A percentile compares a stretch with the other conserved stretches of the same genome.
phyloP scores from a whole-genome alignment of 2,329 filamentous ascomycete species.

The Ceratocystis ficicola region DNA sequence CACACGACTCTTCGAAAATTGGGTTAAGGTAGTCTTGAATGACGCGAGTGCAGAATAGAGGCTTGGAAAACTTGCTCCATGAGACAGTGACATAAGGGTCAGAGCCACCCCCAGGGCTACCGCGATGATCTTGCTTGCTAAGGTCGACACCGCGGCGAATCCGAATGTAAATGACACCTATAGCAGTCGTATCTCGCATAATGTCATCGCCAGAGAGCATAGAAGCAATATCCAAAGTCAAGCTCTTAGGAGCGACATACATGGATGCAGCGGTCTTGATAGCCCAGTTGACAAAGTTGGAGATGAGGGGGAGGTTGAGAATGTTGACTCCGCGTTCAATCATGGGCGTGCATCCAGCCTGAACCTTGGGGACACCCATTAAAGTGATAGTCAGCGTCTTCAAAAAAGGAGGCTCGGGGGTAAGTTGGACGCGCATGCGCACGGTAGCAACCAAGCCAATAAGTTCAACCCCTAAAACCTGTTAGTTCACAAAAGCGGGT shows the following conservation, averaged over 20 bases:
- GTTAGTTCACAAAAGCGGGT: slow-evolving; percentile 21
- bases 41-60: slow-evolving; percentile 92
- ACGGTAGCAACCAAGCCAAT: slow-evolving; percentile 81
- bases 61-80: slow-evolving; percentile 94
- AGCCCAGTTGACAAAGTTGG: slow-evolving; percentile 93
- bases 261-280: slow-evolving; percentile 76
- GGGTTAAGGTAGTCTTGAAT: slow-evolving; percentile 93
- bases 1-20: slow-evolving; percentile 78
- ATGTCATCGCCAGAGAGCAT: slow-evolving; percentile 86
- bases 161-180: slow-evolving; percentile 83
- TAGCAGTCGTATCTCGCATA: slow-evolving; percentile 72
- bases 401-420: slow-evolving; percentile 81
- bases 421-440: slow-evolving; percentile 68
- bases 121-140: slow-evolving; percentile 79
- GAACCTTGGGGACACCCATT: slow-evolving; percentile 84
- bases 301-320: slow-evolving; percentile 81
- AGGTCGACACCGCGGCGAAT: slow-evolving; percentile 80
- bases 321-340: slow-evolving; percentile 83
- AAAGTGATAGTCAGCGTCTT: slow-evolving; percentile 87
- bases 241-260: slow-evolving; percentile 88
- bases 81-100: slow-evolving; percentile 92
- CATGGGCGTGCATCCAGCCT: slow-evolving; percentile 85
- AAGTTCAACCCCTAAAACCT: slow-evolving; percentile 56
- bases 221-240: slow-evolving; percentile 82
- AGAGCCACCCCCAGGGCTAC: slow-evolving; percentile 73